Base-by-base conservation (phyloP, 495 filamentous ascomycete genomes). In the Cladorrhinum samala region DNA sequence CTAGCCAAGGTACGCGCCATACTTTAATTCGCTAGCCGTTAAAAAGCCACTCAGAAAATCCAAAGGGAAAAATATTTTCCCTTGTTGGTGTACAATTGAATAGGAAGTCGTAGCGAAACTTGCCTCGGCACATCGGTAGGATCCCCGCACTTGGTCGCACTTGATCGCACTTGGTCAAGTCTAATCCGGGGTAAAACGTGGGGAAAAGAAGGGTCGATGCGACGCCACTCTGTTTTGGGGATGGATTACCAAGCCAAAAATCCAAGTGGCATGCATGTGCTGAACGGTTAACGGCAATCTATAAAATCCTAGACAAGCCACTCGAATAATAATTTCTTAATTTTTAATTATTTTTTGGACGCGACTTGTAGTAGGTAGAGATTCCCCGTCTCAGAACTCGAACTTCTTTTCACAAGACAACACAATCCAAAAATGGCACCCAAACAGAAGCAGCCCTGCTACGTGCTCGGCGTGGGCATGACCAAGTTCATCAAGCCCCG, bases 401-500 rank as follows among this genome's bases (percentile, higher is more conserved):
- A 42, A 9, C 20, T 20, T 16, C 3, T 16, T 14, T 19, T 1
- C 20, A 19, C 7, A 5, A 20, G 14, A 40, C 13, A 5, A n/a
- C 17, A 19, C 17, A 38, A n/a, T 40, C 4, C 38, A 21, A 66
- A 57, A 23, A 77, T 77, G 74, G 68, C 71, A 23, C 69, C 69
- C 62, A 74, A 72, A 50, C 62, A 70, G 36, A 71, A 72, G 53
- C 60, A 71, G 52, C 72, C 73, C 5, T 67, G 67, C 60, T 97
- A 96, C 75, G 88, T 97, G 66, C 82, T 97, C 30, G 92, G 92
- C 72, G 92, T 97, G 59, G 92, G 92, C 69, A 91, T 97, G 85
- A 98, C 93, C 73, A 94, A 94, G 71, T 98, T 98, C 80, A 89
- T 96, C 79, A 98, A 97, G 77, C 93, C 93, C 2, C 81, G 92